Conservation (phyloP, 2,329 filamentous ascomycete species). For the Beauveria scarabaeidicola region DNA sequence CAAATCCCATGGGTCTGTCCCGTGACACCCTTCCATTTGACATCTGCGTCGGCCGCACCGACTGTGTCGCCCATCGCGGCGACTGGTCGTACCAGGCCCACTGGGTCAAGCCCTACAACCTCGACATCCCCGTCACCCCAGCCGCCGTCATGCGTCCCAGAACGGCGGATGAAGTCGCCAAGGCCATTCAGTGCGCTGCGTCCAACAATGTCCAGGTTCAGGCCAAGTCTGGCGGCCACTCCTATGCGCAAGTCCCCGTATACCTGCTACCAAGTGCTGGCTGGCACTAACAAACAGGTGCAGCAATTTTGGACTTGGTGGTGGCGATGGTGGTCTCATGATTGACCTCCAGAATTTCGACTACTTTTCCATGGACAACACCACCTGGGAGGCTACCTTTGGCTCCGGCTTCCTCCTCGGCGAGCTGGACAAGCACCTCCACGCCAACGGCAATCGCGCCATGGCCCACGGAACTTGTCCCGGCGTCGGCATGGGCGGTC, state of each 20-base stretch:
- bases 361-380: constrained; percentile 42
- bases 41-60: constrained; percentile 35
- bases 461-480: constrained; percentile 53
- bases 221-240: constrained; percentile 56
- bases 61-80: constrained; percentile 39
- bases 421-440: constrained; percentile 41
- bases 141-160: constrained; percentile 48
- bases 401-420: constrained; percentile 45
- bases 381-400: constrained; percentile 45
- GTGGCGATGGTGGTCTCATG: constrained; percentile 40
- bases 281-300: too few relatives aligned
- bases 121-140: constrained; percentile 41
- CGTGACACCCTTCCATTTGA: too few relatives aligned
- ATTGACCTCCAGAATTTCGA: constrained; percentile 48
- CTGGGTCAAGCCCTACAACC: constrained; percentile 47
- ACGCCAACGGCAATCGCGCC: constrained; percentile 44
- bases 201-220: constrained; percentile 45
- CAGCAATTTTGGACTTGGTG: constrained; percentile 38
- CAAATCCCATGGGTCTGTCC: too few relatives aligned
- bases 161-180: constrained; percentile 44
- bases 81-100: constrained; percentile 34
- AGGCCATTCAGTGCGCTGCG: constrained; percentile 48
- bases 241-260: constrained; percentile 43
- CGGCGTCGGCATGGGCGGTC: constrained; percentile 49
- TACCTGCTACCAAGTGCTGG: background rate